These are phyloP conservation scores for Fomitopsis betulina DNA, from an alignment of 1,284 basidiomycete genomes.

Conservation along the genomic window DNA sequence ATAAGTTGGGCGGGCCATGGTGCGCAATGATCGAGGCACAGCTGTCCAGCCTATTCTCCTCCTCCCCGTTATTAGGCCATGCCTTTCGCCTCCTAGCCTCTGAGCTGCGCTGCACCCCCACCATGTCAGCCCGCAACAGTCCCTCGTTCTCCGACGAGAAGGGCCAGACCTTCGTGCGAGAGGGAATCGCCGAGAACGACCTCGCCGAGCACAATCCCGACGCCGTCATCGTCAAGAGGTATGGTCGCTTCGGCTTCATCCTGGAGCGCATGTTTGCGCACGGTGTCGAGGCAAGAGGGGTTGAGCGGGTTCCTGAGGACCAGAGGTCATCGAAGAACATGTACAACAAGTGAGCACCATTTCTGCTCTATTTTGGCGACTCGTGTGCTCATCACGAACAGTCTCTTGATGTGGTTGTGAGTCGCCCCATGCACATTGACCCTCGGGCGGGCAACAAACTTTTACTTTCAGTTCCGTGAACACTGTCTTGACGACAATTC, in stretches of 20 bases:
- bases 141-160: slow-evolving; percentile 17
- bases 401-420: slow-evolving; percentile 48
- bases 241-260: slow-evolving; percentile 32
- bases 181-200: background rate
- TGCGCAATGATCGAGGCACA: background rate
- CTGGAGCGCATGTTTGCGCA: slow-evolving; percentile 36
- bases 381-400: slow-evolving; percentile 13
- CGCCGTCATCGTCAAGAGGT: slow-evolving; percentile 30
- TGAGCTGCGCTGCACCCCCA: background rate
- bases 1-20: slow-evolving; percentile 1
- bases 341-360: slow-evolving; percentile 42
- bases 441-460: background rate
- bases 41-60: background rate
- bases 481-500: slow-evolving; percentile 48
- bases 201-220: slow-evolving; percentile 24
- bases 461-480: slow-evolving; percentile 37
- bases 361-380: background rate
- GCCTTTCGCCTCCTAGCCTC: background rate
- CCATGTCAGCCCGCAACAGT: slow-evolving; percentile 15
- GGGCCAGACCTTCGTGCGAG: slow-evolving; percentile 18
- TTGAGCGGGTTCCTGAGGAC: slow-evolving; percentile 47
- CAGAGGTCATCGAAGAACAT: slow-evolving; percentile 40
- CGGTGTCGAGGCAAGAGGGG: slow-evolving; percentile 47
- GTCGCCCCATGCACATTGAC: slow-evolving; percentile 4
- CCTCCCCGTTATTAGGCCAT: background rate